These are phyloP conservation scores for Russula earlei DNA, from an alignment of 768 basidiomycete genomes.

Conservation along the genomic window DNA sequence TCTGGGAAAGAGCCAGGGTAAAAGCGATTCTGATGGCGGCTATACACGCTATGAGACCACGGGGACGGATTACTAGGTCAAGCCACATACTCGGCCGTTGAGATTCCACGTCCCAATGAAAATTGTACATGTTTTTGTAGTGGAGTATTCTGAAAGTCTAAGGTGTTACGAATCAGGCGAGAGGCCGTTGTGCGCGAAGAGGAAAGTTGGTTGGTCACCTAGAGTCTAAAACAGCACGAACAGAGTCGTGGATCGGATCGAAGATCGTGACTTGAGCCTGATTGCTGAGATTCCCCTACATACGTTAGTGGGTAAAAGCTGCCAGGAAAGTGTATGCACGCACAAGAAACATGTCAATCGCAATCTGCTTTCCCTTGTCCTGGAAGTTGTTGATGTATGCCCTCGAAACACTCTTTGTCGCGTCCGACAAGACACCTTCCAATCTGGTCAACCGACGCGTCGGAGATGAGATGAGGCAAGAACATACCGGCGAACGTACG, in stretches of 20 bases:
- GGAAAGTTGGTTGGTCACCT: constrained; percentile 38
- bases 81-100: constrained; percentile 64
- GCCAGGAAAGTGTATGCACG: constrained; percentile 21
- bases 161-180: not conserved
- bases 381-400: constrained; percentile 98
- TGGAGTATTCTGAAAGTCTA: constrained; percentile 79
- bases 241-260: constrained; percentile 87
- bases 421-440: constrained; percentile 83
- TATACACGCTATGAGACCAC: constrained; percentile 27
- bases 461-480: not conserved
- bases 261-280: constrained; percentile 86
- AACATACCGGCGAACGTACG: constrained; percentile 71
- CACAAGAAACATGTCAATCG: constrained; percentile 94
- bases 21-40: constrained; percentile 73
- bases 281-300: constrained; percentile 85
- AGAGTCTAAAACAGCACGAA: constrained; percentile 60
- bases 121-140: constrained; percentile 56
- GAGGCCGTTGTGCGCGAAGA: not conserved
- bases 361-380: constrained; percentile 86
- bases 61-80: not conserved
- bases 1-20: constrained; percentile 86
- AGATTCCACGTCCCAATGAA: constrained; percentile 95
- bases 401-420: constrained; percentile 90
- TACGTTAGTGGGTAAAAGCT: not conserved
- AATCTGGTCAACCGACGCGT: not conserved